Evolutionary conservation across 306 rosid species (phyloP), one percentile per base, ranked within the genome.

Genomic region (Castanea crenata): DNA sequence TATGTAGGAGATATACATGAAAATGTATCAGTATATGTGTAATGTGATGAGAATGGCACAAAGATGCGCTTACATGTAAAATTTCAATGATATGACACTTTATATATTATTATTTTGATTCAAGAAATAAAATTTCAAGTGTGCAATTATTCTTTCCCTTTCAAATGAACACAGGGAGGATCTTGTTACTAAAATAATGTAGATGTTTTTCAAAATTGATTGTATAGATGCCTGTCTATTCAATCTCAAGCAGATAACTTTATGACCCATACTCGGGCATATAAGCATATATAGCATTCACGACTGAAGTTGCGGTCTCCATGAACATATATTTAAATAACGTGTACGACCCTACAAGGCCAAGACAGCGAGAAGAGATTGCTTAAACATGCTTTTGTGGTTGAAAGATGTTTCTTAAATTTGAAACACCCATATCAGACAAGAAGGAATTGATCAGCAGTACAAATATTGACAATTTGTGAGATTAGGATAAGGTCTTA

Each of bases 391-490:
- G 16, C 6, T 68, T 68, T 35, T 10, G 15, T 35, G 46, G 23
- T 4, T 20, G 72, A 1, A 16, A 46, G 25, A 67, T 32, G 20
- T 35, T 35, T 4, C 25, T 13, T 19, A 67, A 35, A 67, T 67
- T 67, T 67, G 20, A 68, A 68, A 35, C 25, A 64, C 46, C 41
- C 1, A 34, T 6, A 79, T 19, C 46, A 46, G 83, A 80, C 34
- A 78, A 81, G 82, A 70, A 55, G 82, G 77, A 78, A 61, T 23
- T 52, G 64, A 82, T 54, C 78, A 74, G 86, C 68, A 71, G 31
- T 55, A 62, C 14, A 62, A 61, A 73, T 63, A 75, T 82, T 84
- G 82, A 80, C 85, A 81, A 81, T 59, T 81, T 76, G 74, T 8
- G 78, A 44, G 46, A 3, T 4, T 63, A 57, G 79, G 54, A 85